Base-by-base conservation (phyloP, 2,329 filamentous ascomycete genomes). In the Fusarium nelsonii region DNA sequence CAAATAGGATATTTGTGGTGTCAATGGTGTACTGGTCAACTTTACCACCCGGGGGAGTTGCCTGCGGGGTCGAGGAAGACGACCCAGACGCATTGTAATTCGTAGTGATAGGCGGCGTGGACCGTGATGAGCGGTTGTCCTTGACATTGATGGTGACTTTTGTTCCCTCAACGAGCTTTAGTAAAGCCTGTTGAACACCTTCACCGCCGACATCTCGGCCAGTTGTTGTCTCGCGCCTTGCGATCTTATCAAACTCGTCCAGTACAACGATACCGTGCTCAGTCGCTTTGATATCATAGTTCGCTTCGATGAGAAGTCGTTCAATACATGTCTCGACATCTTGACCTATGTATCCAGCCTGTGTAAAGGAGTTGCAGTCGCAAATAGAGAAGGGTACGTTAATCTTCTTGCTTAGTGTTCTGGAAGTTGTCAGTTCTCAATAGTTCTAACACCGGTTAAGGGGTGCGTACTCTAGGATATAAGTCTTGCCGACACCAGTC, bases 201-300 rank as follows among this genome's bases (percentile, higher is more conserved):
- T 98, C 96, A 23, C 96, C 96, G 18, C 94, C 92, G 4, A 99
- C 96, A 75, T 99, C 96, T 73, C 97, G 92, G 20, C 94, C 95
- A 63, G 97, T 94, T 64, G 89, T 89, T 16, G 94, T 91, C 77
- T 96, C 95, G 28, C 93, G 90, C 37, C 92, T 92, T 3, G 96
- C 94, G 61, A 98, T 94, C 81, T 99, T 99, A 83, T 99, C 96
- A 57, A 99, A 93, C 81, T 99, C 96, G 73, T 99, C 96, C 20
- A 99, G 84, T 58, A 97, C 96, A 46, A 99, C 93, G 58, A 99
- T 98, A 7, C 96, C 96, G 54, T 92, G 88, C 77, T 99, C 95
- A 9, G 94, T 91, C 56, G 91, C 89, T 61, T 90, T 89, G 30
- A 96, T 88, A 72, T 97, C 92, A 78, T 97, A 97, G 77, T 97